Conservation (phyloP, 495 filamentous ascomycete species). For the Platismatia glauca region DNA sequence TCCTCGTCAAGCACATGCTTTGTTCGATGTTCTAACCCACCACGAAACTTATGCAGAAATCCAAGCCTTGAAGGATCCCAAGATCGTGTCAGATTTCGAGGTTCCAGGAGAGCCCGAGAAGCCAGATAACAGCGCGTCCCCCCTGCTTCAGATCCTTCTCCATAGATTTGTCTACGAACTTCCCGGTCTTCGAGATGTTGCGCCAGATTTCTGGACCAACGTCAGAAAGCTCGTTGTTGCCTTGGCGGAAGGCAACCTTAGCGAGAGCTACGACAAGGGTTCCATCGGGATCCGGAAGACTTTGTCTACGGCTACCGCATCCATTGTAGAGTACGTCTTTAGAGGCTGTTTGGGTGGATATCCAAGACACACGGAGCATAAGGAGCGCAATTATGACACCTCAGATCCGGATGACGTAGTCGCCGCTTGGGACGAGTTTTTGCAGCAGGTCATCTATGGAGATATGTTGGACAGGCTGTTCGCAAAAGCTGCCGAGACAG, state of each 20-base stretch:
- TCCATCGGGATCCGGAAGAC: slow-evolving; percentile 54
- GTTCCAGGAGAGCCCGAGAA: slow-evolving; percentile 40
- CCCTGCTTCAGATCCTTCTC: slow-evolving; percentile 50
- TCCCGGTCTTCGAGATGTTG: slow-evolving; percentile 49
- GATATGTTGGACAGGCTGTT: slow-evolving; percentile 50
- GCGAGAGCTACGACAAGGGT: slow-evolving; percentile 63
- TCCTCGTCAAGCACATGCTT: slow-evolving; percentile 42
- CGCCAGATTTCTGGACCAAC: slow-evolving; percentile 48
- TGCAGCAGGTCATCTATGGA: slow-evolving; percentile 51
- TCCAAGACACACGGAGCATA: slow-evolving; percentile 27
- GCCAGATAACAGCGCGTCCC: slow-evolving; percentile 37
- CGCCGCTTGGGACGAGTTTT: slow-evolving; percentile 46
- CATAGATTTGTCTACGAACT: slow-evolving; percentile 46
- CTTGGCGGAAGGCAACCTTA: slow-evolving; percentile 49
- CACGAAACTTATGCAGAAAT: slow-evolving; percentile 55
- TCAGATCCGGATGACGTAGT: slow-evolving; percentile 43
- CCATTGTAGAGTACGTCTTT: slow-evolving; percentile 50
- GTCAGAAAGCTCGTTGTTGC: slow-evolving; percentile 37
- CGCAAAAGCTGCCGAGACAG: slow-evolving; percentile 41
- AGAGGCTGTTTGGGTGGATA: slow-evolving; percentile 47
- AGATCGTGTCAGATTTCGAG: slow-evolving; percentile 48
- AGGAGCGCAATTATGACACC: slow-evolving; percentile 42
- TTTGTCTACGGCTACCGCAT: slow-evolving; percentile 52
- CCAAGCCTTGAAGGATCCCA: slow-evolving; percentile 47
- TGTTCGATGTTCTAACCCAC: slow-evolving; percentile 60